phyloP scores from a whole-genome alignment of 306 rosid species.

The Oemleria cerasiformis region DNA sequence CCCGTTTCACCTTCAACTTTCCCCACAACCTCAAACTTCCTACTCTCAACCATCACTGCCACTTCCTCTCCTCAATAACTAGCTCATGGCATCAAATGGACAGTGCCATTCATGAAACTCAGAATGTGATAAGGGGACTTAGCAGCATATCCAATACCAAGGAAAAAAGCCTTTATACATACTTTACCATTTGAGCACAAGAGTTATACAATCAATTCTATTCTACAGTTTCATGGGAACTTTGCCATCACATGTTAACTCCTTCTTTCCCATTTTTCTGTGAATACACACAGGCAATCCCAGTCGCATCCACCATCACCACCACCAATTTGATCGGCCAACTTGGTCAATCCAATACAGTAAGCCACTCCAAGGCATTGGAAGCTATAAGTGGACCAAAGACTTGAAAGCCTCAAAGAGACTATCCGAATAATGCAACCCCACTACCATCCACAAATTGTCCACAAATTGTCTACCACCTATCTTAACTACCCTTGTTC shows the following conservation, averaged over 20 bases:
- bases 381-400: neutral
- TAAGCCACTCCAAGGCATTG: neutral
- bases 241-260: neutral
- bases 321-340: neutral
- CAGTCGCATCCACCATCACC: neutral
- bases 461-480: no score
- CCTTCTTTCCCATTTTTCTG: neutral
- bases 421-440: neutral
- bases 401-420: neutral
- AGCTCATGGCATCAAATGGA: neutral
- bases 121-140: neutral
- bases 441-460: neutral
- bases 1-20: neutral
- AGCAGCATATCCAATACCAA: neutral
- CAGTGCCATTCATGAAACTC: neutral
- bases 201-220: neutral
- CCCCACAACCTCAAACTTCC: slow-evolving; percentile 1
- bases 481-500: neutral
- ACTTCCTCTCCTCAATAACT: neutral
- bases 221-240: neutral
- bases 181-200: neutral
- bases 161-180: neutral
- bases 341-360: neutral
- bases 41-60: neutral
- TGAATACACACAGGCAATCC: neutral